A percentile compares a stretch with the other conserved stretches of the same genome.
Evolutionary conservation across 192 early-diverging fungal genomes (phyloP).

Genomic region (Helicostylum pulchrum): DNA sequence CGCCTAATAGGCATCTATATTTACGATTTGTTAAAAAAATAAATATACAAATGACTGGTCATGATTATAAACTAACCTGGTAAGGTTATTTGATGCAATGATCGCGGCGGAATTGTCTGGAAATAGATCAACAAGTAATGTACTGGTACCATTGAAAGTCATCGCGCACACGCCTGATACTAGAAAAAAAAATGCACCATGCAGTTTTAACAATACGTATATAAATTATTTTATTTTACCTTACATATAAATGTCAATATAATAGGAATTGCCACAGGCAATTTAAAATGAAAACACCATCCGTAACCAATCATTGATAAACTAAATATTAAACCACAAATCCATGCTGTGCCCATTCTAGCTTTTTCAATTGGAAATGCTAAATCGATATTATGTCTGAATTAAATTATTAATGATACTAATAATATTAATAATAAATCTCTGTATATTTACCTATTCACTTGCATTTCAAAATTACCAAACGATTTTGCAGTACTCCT

Average conservation of each 20-base stretch:
- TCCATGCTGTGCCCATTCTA: slow-evolving; percentile 24
- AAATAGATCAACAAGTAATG: slow-evolving; percentile 1
- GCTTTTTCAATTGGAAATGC: slow-evolving; percentile 20
- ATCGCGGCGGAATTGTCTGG: not conserved
- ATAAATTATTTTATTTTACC: not conserved
- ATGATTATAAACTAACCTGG: not conserved
- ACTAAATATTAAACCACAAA: slow-evolving; percentile 11
- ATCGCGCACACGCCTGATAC: not conserved
- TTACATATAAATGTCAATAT: slow-evolving; percentile 21
- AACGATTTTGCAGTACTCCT: not conserved
- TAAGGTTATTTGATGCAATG: slow-evolving; percentile 1
- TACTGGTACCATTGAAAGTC: not conserved
- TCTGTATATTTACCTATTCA: not conserved
- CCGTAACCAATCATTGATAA: slow-evolving; percentile 19
- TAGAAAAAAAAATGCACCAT: not conserved
- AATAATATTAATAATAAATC: not conserved
- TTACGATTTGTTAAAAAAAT: not conserved
- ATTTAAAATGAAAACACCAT: slow-evolving; percentile 21
- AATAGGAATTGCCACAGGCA: slow-evolving; percentile 15
- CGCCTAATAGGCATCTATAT: not conserved
- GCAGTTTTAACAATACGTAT: no score
- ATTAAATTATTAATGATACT: not conserved
- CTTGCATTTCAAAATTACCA: not conserved
- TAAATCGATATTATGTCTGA: not conserved
- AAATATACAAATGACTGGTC: not conserved